Conservation (phyloP, 768 basidiomycete species). For the Termitomyces sp. region DNA sequence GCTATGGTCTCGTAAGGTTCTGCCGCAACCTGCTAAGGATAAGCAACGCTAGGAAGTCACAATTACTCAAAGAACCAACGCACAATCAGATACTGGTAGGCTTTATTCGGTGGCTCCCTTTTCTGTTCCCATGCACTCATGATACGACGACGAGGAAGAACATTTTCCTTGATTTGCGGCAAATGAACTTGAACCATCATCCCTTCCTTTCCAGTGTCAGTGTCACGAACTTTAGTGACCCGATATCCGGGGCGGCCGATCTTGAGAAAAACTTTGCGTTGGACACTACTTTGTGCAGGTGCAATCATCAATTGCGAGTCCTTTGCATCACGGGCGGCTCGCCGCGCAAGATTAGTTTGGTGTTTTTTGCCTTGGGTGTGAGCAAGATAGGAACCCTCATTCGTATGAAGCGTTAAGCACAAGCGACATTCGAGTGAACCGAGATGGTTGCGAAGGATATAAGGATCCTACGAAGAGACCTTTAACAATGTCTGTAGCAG, state of each 20-base stretch:
- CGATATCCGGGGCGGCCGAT: slow-evolving; percentile 95
- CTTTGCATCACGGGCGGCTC: slow-evolving; percentile 96
- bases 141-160: slow-evolving; percentile 82
- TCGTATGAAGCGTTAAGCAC: slow-evolving; percentile 97
- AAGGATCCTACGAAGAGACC: slow-evolving; percentile 71
- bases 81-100: slow-evolving; percentile 96
- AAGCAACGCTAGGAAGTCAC: slow-evolving; percentile 23
- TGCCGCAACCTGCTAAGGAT: slow-evolving; percentile 77
- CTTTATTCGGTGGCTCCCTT: slow-evolving; percentile 90
- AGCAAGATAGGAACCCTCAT: slow-evolving; percentile 97
- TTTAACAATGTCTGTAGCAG: slow-evolving; percentile 9
- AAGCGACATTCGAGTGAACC: slow-evolving; percentile 98
- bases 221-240: slow-evolving; percentile 95
- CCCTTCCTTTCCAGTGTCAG: slow-evolving; percentile 87
- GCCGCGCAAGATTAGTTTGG: slow-evolving; percentile 95
- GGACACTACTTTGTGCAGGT: slow-evolving; percentile 72
- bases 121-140: slow-evolving; percentile 99
- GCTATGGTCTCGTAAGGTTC: slow-evolving; percentile 99
- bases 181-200: slow-evolving; percentile 97
- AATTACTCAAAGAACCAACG: slow-evolving; percentile 27
- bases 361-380: slow-evolving; percentile 99
- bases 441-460: slow-evolving; percentile 97
- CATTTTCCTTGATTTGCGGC: slow-evolving; percentile 87
- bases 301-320: slow-evolving; percentile 90
- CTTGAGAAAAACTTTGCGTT: slow-evolving; percentile 94